Conservation (phyloP, 768 basidiomycete species). For the Cystobasidium tubakii region DNA sequence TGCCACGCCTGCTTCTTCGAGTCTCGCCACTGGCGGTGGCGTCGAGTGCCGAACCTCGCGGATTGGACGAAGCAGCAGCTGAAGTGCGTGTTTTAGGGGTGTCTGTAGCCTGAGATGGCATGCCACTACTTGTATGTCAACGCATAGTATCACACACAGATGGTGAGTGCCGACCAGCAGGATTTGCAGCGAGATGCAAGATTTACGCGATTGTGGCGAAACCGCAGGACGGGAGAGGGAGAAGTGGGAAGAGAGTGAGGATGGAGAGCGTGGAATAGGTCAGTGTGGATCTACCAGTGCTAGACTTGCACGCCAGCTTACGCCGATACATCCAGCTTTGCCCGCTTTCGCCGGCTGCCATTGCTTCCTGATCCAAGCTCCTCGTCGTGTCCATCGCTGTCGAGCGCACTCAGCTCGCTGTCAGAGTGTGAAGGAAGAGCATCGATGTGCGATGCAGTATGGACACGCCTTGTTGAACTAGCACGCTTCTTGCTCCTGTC, state of each 20-base stretch:
- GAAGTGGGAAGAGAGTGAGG: background rate
- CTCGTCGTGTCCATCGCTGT: background rate
- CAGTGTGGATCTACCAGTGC: background rate
- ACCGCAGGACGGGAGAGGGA: background rate
- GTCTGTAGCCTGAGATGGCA: background rate
- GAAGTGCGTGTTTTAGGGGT: background rate
- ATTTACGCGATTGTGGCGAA: constrained; percentile 22
- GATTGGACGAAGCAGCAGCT: background rate
- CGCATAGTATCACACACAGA: too few species aligned
- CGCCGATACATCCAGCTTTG: background rate
- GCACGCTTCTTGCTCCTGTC: too few species aligned
- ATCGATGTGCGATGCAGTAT: background rate
- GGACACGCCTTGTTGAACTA: too few species aligned
- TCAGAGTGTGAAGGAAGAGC: background rate
- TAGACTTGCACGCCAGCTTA: background rate
- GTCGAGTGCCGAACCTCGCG: background rate
- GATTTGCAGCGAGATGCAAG: background rate
- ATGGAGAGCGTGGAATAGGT: background rate
- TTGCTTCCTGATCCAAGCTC: background rate
- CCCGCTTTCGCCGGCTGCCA: background rate
- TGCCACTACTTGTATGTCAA: background rate
- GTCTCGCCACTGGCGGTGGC: background rate
- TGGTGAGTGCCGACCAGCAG: background rate
- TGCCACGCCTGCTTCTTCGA: constrained; percentile 4
- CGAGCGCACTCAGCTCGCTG: background rate